Conservation (phyloP, 2,329 filamentous ascomycete species). For the Diaporthe longicolla region DNA sequence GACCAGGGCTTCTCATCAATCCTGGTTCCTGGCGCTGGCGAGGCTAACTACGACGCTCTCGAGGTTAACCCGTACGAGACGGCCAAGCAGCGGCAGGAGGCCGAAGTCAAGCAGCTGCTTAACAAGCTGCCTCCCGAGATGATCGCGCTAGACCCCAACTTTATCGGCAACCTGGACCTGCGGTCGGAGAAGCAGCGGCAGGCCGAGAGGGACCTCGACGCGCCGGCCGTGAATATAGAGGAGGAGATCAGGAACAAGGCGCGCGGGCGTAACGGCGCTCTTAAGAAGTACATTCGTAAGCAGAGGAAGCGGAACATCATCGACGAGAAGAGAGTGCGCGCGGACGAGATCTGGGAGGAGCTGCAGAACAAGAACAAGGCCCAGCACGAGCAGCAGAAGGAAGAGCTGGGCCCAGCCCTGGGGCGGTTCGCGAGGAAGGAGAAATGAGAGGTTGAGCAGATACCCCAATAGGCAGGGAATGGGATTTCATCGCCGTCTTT, state of each 20-base stretch:
- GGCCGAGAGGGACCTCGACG: conserved; percentile 85
- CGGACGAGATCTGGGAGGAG: conserved; percentile 85
- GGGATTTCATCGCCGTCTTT: background rate
- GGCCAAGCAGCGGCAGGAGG: conserved; percentile 90
- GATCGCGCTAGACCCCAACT: conserved; percentile 94
- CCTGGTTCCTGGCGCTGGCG: conserved; percentile 93
- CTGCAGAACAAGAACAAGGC: conserved; percentile 77
- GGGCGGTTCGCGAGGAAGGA: conserved; percentile 86
- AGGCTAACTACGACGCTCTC: conserved; percentile 94
- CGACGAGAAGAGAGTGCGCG: conserved; percentile 91
- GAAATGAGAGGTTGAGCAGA: conserved; percentile 47
- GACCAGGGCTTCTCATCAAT: conserved; percentile 89
- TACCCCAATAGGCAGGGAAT: conserved; percentile 46
- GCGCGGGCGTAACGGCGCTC: conserved; percentile 88
- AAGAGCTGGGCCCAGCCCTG: conserved; percentile 87
- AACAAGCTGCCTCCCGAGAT: conserved; percentile 98
- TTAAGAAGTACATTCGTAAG: conserved; percentile 92
- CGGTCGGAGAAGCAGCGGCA: conserved; percentile 82
- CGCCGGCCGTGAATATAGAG: conserved; percentile 69
- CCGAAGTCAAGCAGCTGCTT: conserved; percentile 88
- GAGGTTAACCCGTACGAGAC: conserved; percentile 98
- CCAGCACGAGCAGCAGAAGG: conserved; percentile 73
- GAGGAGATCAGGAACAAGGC: conserved; percentile 81
- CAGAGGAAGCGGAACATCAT: conserved; percentile 94
- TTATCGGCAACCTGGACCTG: conserved; percentile 88